Evolutionary conservation across 495 filamentous ascomycete genomes (phyloP).

Genomic region (Schizothecium vesticola): DNA sequence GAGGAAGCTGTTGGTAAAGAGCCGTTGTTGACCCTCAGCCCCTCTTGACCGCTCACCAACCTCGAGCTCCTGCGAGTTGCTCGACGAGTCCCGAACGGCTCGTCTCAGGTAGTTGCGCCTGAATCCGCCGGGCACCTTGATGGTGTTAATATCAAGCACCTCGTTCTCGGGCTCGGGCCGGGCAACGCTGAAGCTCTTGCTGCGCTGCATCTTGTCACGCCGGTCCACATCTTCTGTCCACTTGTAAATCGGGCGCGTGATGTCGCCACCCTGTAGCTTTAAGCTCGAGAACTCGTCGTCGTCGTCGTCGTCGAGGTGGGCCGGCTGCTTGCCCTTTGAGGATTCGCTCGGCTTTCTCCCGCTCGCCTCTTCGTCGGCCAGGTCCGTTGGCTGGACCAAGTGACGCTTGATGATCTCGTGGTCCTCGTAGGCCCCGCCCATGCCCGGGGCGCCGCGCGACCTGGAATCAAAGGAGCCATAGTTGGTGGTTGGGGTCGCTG

Average conservation of each 20-base stretch:
- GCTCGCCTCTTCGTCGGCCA: conserved; percentile 34
- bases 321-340: conserved; percentile 46
- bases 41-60: conserved; percentile 32
- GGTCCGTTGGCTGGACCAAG: conserved; percentile 62
- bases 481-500: conserved; percentile 56
- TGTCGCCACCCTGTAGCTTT: conserved; percentile 85
- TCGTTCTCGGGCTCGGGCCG: conserved; percentile 74
- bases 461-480: conserved; percentile 75
- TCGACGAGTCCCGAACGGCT: conserved; percentile 53
- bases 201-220: conserved; percentile 57
- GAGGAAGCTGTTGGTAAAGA: conserved; percentile 86
- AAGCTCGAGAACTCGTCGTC: conserved; percentile 89
- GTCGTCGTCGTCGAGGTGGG: conserved; percentile 41
- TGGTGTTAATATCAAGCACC: conserved; percentile 73
- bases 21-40: conserved; percentile 45
- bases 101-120: conserved; percentile 79
- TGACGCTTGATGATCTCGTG: conserved; percentile 77
- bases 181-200: conserved; percentile 76
- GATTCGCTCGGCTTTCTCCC: conserved; percentile 32
- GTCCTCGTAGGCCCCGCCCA: conserved; percentile 59
- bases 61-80: conserved; percentile 41
- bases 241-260: conserved; percentile 87
- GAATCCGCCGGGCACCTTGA: conserved; percentile 90
- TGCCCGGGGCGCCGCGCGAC: conserved; percentile 34
- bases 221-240: conserved; percentile 81